Conservation (phyloP, 73 alveolate species). For the Halteria grandinella region DNA sequence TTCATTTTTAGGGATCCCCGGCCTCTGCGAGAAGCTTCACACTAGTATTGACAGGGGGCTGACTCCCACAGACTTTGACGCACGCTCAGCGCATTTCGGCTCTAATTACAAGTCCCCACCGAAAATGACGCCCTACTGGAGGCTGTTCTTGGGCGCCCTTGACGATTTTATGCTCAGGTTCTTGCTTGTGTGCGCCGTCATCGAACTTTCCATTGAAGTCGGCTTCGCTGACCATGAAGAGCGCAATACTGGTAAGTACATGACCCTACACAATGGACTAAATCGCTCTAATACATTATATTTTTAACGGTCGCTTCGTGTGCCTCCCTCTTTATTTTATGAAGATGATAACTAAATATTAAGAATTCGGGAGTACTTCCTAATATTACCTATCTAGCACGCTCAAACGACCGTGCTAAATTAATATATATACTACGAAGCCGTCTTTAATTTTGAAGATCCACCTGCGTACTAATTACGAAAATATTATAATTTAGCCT, state of each 20-base stretch:
- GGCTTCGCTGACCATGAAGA: slow-evolving; percentile 25
- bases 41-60: slow-evolving; percentile 38
- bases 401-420: too few species aligned
- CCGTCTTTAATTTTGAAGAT: too few species aligned
- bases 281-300: too few species aligned
- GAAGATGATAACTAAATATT: too few species aligned
- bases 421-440: too few species aligned
- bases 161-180: slow-evolving; percentile 89
- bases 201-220: slow-evolving; percentile 30
- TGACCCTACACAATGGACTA: too few species aligned
- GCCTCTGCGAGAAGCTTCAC: slow-evolving; percentile 21
- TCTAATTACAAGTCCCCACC: slow-evolving; percentile 1
- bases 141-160: slow-evolving; percentile 75
- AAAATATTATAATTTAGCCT: too few species aligned
- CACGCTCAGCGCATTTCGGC: slow-evolving; percentile 68
- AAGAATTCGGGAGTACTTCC: too few species aligned
- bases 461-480: too few species aligned
- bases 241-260: not conserved
- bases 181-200: slow-evolving; percentile 78
- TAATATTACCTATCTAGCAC: too few species aligned
- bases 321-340: too few species aligned
- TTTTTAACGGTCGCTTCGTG: too few species aligned
- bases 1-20: slow-evolving; percentile 14
- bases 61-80: slow-evolving; percentile 52
- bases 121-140: slow-evolving; percentile 30